phyloP scores from a whole-genome alignment of 2,329 filamentous ascomycete species.

The Tolypocladium tropicale region DNA sequence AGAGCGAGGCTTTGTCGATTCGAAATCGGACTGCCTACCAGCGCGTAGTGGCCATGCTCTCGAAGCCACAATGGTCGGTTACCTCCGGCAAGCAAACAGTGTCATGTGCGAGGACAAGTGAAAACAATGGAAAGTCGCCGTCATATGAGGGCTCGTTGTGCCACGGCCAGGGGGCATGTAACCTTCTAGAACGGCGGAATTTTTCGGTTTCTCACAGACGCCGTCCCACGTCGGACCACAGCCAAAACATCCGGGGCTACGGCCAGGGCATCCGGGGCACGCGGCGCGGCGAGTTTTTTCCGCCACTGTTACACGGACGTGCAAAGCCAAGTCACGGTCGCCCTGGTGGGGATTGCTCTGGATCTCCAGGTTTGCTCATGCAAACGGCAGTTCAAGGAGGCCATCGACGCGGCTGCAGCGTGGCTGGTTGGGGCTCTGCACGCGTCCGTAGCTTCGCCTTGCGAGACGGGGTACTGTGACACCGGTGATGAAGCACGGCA shows the following conservation, averaged over 20 bases:
- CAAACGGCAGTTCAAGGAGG: not conserved
- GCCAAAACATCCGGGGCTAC: not conserved
- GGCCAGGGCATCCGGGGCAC: not conserved
- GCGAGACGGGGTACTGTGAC: not conserved
- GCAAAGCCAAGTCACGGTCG: not conserved
- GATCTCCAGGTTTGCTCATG: slow-evolving; percentile 1
- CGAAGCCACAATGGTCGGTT: not conserved
- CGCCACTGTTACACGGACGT: not conserved
- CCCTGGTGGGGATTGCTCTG: not conserved
- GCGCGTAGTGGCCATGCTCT: not conserved
- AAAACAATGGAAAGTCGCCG: not conserved
- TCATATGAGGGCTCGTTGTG: not conserved
- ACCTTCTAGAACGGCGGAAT: not conserved
- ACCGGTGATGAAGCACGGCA: not conserved
- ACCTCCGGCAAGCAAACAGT: not conserved
- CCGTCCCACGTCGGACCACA: not conserved
- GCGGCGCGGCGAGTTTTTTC: not conserved
- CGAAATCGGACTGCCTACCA: not conserved
- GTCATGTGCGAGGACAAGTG: too few relatives aligned
- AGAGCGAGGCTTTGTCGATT: not conserved
- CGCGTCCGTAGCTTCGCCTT: not conserved
- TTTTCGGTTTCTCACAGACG: not conserved
- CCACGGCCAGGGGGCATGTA: not conserved
- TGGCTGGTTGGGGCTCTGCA: not conserved
- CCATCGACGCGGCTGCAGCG: not conserved